Base-by-base conservation (phyloP, 768 basidiomycete genomes). In the Vishniacozyma victoriae region DNA sequence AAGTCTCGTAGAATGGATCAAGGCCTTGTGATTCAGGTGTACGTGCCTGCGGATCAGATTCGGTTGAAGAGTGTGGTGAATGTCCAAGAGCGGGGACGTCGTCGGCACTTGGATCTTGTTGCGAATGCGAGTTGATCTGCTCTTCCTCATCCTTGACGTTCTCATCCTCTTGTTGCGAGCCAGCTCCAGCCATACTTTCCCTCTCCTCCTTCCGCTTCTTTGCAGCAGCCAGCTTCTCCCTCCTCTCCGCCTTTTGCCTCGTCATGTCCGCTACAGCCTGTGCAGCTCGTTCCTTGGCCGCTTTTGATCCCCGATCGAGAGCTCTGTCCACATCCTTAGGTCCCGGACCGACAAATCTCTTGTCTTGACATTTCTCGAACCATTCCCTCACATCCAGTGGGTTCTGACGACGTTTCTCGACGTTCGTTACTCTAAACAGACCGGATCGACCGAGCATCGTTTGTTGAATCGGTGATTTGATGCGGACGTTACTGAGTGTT, bases 401-500 rank as follows among this genome's bases (percentile, higher is more conserved):
- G n/a, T 66, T 52, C 37, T 59, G 67, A 46, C 60, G 61, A 38
- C 65, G 60, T 72, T 87, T 90, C 75, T 89, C 89, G 63, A 95
- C 78, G 66, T 95, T 97, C 73, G 88, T 81, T 59, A 88, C 84
- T 18, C 87, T 81, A 70, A 89, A 97, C 5, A 92, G 77, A 2
- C 93, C 93, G 4, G 81, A 82, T 46, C 80, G 44, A 7, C 93
- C 93, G 33, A 83, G 74, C 83, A 96, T 89, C 67, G 84, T 82
- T 69, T 97, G 93, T 67, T 91, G 89, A 59, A 97, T 97, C 2
- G 95, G 91, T 14, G 80, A 80, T 73, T 81, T 83, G 52, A 99
- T 85, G 69, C 84, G 85, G 51, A 96, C 81, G 4, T 76, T 61
- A 11, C 77, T 76, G 18, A 99, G 78, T 52, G 87, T 48, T 5